Evolutionary conservation across 345 rosid genomes (phyloP).

Genomic region (Lepidium africanum): DNA sequence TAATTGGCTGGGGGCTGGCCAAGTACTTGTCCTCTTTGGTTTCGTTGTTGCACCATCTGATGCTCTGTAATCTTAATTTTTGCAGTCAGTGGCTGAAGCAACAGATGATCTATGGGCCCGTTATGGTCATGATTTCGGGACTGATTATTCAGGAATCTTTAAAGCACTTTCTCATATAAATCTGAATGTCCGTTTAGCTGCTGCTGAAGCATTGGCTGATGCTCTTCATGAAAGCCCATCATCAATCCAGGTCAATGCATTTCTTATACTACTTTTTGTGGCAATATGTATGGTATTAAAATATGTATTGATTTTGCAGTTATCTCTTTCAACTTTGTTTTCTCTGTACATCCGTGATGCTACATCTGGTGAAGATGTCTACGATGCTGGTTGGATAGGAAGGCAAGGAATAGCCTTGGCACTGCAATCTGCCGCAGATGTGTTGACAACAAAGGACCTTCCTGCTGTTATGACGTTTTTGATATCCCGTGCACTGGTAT

Average conservation of each 20-base stretch:
- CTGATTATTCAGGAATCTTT: constrained; percentile 85
- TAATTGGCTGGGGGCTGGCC: background rate
- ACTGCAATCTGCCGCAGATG: constrained; percentile 86
- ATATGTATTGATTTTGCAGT: constrained; percentile 39
- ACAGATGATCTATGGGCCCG: constrained; percentile 96
- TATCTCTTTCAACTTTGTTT: constrained; percentile 80
- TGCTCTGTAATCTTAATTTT: constrained; percentile 1
- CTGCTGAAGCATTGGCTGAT: constrained; percentile 96
- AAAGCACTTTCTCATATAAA: constrained; percentile 80
- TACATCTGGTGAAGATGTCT: constrained; percentile 42
- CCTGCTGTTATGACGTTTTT: constrained; percentile 96
- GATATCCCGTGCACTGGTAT: constrained; percentile 92
- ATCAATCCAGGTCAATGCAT: constrained; percentile 59
- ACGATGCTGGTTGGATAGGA: constrained; percentile 90
- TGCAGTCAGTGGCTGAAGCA: constrained; percentile 81
- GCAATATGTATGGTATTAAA: constrained; percentile 16
- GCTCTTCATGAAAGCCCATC: constrained; percentile 91
- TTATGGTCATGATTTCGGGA: constrained; percentile 81
- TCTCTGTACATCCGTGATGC: constrained; percentile 77
- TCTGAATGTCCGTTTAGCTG: constrained; percentile 79
- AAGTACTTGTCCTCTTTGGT: background rate
- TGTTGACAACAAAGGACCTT: constrained; percentile 85
- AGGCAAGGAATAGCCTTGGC: constrained; percentile 94
- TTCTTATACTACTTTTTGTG: constrained; percentile 7
- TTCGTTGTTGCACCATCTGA: constrained; percentile 3